Percentiles rank a stretch among this genome's conserved stretches.
Conservation (phyloP, 2,329 filamentous ascomycete species). For the Cercospora sp. region DNA sequence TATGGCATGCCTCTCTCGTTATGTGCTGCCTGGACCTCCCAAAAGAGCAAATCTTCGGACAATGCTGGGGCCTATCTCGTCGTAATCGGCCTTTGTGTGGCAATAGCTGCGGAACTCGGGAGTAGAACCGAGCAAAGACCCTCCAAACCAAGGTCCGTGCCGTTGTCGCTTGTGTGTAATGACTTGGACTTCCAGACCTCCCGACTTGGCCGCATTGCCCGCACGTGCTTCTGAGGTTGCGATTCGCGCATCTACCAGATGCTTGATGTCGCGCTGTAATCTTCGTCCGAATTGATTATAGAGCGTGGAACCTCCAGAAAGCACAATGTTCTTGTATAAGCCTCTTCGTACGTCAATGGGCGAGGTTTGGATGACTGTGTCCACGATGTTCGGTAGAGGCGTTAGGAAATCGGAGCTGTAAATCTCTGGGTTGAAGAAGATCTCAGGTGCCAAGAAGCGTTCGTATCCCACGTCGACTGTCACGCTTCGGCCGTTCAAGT, state of each 20-base stretch:
- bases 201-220: conserved; percentile 80
- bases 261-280: conserved; percentile 94
- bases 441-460: conserved; percentile 95
- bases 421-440: conserved; percentile 99
- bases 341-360: conserved; percentile 96
- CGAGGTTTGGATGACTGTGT: conserved; percentile 94
- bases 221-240: conserved; percentile 87
- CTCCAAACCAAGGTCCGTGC: conserved; percentile 98
- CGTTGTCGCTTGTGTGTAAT: conserved; percentile 96
- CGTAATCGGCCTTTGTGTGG: conserved; percentile 77
- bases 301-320: conserved; percentile 92
- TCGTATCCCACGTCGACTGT: conserved; percentile 95
- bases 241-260: conserved; percentile 90
- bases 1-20: background rate
- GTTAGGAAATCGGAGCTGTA: conserved; percentile 99
- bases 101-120: conserved; percentile 99
- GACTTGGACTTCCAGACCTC: conserved; percentile 93
- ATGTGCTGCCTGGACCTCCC: conserved; percentile 84
- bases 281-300: conserved; percentile 98
- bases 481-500: conserved; percentile 81
- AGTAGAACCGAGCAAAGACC: conserved; percentile 92
- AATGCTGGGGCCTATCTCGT: conserved; percentile 94
- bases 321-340: conserved; percentile 98
- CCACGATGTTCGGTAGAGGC: conserved; percentile 88
- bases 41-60: conserved; percentile 91